Percentiles rank a stretch among this genome's conserved stretches.
Conservation (phyloP, 176 grass and related monocot genomes). For the Secale cereale region DNA sequence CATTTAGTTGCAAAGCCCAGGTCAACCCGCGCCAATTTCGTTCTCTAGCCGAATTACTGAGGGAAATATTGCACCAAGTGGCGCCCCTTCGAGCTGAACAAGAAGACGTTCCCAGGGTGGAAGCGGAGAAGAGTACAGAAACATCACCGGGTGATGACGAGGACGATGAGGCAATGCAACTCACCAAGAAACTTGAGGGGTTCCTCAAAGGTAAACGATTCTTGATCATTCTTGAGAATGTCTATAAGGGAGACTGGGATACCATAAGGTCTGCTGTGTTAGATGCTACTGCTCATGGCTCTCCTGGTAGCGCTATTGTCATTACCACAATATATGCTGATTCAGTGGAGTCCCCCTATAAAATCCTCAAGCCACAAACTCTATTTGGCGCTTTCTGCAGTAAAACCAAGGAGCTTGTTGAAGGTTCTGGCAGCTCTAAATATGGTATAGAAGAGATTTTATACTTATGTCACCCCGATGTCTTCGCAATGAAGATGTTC, state of each 20-base stretch:
- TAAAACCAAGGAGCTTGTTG: too few species aligned
- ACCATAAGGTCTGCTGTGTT: too few species aligned
- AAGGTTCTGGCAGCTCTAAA: accelerated
- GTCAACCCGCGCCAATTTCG: too few species aligned
- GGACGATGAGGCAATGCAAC: neutral
- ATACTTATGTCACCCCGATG: neutral
- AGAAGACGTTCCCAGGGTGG: neutral
- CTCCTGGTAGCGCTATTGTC: too few species aligned
- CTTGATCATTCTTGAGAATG: neutral
- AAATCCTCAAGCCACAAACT: neutral
- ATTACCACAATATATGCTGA: accelerated
- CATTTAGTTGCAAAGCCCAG: neutral
- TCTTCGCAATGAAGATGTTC: neutral
- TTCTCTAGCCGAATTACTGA: neutral
- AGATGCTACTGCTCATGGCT: too few species aligned
- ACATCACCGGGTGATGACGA: too few species aligned
- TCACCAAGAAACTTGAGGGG: neutral
- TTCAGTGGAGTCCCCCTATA: neutral
- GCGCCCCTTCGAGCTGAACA: neutral
- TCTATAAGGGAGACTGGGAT: neutral
- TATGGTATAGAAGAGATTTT: accelerated
- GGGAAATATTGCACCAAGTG: neutral
- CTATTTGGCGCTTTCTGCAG: accelerated
- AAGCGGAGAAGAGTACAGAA: too few species aligned
- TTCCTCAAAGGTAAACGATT: neutral